Conservation (phyloP, 495 filamentous ascomycete genomes). For the Hypoxylon lienhwacheense region DNA sequence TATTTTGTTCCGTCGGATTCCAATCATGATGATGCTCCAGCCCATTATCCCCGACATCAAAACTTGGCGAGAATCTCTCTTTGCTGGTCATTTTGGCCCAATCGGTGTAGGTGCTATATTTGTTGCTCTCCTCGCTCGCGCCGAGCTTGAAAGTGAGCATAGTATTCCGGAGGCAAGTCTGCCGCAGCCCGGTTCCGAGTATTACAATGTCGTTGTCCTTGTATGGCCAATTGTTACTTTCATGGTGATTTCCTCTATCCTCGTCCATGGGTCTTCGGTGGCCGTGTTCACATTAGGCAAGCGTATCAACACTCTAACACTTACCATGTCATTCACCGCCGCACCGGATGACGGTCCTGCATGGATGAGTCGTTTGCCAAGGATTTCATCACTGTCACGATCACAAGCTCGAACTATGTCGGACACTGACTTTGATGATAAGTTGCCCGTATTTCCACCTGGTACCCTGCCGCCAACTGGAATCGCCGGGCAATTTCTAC, state of each 20-base stretch:
- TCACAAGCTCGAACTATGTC: conserved; percentile 78
- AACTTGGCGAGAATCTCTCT: conserved; percentile 97
- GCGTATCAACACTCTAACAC: conserved; percentile 92
- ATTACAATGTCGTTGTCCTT: conserved; percentile 72
- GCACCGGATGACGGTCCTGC: conserved; percentile 85
- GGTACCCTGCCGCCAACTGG: conserved; percentile 77
- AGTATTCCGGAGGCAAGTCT: conserved; percentile 70
- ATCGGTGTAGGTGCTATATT: conserved; percentile 98
- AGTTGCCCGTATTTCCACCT: conserved; percentile 67
- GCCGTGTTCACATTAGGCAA: conserved; percentile 98
- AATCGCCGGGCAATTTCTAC: conserved; percentile 77
- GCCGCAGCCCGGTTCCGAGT: conserved; percentile 51
- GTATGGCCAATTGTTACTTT: conserved; percentile 98
- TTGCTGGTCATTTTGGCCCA: conserved; percentile 97
- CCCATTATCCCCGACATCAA: conserved; percentile 96
- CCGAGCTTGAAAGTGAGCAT: conserved; percentile 74
- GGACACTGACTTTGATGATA: conserved; percentile 57
- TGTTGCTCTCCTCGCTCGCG: conserved; percentile 85
- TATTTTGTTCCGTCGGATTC: conserved; percentile 94
- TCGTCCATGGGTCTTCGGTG: conserved; percentile 96
- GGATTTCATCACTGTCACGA: conserved; percentile 82
- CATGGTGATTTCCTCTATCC: conserved; percentile 89
- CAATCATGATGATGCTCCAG: conserved; percentile 90
- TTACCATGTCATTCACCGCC: conserved; percentile 93
- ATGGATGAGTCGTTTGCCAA: conserved; percentile 94